Evolutionary conservation across 2,329 filamentous ascomycete genomes (phyloP), one percentile per base, ranked within the genome.

Genomic region (Neonectria neomacrospora): DNA sequence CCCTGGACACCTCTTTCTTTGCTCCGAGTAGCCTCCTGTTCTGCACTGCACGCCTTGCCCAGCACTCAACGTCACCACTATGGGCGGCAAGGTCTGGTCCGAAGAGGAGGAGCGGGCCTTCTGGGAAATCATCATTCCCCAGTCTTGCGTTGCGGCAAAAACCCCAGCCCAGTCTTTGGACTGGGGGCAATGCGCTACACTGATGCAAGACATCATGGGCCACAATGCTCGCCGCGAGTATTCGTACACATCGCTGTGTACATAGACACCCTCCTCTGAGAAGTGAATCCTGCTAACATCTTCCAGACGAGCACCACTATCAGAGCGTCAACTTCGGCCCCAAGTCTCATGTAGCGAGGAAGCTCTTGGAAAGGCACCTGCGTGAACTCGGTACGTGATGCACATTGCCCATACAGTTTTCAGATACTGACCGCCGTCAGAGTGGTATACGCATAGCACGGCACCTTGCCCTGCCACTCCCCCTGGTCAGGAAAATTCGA

Each of bases 71-170:
- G 23, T 26, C 37, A 30, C 20, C 50, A 78, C 26, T 23, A 85
- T 87, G 84, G 83, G 81, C 5, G 84, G 83, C 23, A 85, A 81
- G 64, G 74, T 80, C 5, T 87, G 85, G 85, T 80, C 81, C 0
- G 61, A 61, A 0, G 72, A 78, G 1, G 85, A 87, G 64, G 85
- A 87, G 72, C 58, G 68, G 1, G 73, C 80, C 65, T 86, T 86
- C 69, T 87, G 85, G 85, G 73, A 73, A 9, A 65, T 67, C 3
- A 71, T 80, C 26, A 69, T 83, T 1, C 75, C 79, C 1, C 69
- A 73, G 7, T 83, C 81, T 0, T 71, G 75, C 2, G 80, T 78
- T 55, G 71, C 74, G 32, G 70, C 73, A 5, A 70, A 70, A 30
- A 61, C 66, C 6, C 32, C 55, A 5, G 53, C 66, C 16, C 67